These are phyloP conservation scores for Ganoderma multipileum DNA, from an alignment of 1,284 basidiomycete species.

Conservation along the genomic window DNA sequence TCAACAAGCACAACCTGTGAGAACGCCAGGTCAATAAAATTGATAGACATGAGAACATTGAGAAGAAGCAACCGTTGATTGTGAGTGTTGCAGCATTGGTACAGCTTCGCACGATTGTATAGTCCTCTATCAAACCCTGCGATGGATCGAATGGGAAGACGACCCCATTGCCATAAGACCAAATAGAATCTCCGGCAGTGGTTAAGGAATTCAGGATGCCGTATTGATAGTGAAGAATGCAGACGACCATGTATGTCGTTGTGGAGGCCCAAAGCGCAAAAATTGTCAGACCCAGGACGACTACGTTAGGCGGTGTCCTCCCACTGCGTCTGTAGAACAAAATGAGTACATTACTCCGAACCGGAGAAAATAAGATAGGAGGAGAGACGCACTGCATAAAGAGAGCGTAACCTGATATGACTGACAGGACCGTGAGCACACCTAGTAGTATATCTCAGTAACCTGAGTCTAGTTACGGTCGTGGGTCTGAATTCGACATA, in stretches of 20 bases:
- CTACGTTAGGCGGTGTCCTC: not conserved
- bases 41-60: too few species aligned
- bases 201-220: too few species aligned
- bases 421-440: not conserved
- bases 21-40: not conserved
- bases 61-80: too few species aligned
- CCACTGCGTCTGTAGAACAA: not conserved
- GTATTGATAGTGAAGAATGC: too few species aligned
- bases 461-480: not conserved
- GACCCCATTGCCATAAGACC: too few species aligned
- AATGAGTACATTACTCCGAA: not conserved
- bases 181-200: too few species aligned
- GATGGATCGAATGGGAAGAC: too few species aligned
- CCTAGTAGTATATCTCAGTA: not conserved
- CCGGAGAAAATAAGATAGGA: not conserved
- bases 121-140: too few species aligned
- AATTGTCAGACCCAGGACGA: not conserved
- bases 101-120: too few species aligned
- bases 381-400: not conserved
- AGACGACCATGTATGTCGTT: not conserved
- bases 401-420: not conserved
- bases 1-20: not conserved
- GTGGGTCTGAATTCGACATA: not conserved
- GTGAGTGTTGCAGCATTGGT: too few species aligned
- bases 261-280: not conserved